phyloP scores from a whole-genome alignment of 139 green algal genomes.

The Coelastrella sp. region DNA sequence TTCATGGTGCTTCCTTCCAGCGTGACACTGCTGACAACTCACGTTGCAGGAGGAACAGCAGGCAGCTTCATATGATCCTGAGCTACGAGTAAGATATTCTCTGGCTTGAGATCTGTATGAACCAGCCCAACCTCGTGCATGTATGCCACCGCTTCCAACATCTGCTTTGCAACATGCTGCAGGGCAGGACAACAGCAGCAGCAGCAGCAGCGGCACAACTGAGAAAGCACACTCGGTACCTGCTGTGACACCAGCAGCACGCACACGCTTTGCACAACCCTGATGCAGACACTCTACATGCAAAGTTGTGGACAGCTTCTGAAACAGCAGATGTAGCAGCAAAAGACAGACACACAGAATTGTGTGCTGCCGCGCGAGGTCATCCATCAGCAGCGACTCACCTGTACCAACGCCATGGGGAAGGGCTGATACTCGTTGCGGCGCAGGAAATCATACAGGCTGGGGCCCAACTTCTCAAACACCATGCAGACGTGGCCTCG shows the following conservation, averaged over 20 bases:
- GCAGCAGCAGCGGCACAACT: neutral
- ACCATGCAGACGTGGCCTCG: constrained; percentile 98
- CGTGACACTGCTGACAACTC: neutral
- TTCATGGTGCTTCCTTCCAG: too few species aligned
- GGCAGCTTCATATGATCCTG: constrained; percentile 63
- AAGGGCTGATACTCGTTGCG: constrained; percentile 95
- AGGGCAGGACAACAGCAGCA: neutral
- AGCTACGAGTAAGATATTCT: constrained; percentile 95
- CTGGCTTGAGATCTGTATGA: constrained; percentile 99
- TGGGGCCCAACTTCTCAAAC: constrained; percentile 96
- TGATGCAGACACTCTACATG: neutral
- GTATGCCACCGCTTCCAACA: constrained; percentile 87
- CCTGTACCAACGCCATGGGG: constrained; percentile 84
- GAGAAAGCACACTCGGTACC: neutral
- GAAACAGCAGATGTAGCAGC: neutral
- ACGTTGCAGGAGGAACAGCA: constrained; percentile 63
- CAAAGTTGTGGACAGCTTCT: too few species aligned
- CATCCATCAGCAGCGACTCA: constrained; percentile 12
- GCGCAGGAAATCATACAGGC: constrained; percentile 96
- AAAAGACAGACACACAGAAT: neutral
- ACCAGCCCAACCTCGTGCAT: constrained; percentile 93
- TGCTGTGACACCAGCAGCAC: neutral
- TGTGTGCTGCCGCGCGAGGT: neutral
- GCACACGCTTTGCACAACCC: neutral
- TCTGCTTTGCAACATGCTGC: constrained; percentile 78